A percentile compares a stretch with the other conserved stretches of the same genome.
These are phyloP conservation scores for Guillardia theta DNA, from an alignment of 78 protist genomes.

Conservation along the genomic window DNA sequence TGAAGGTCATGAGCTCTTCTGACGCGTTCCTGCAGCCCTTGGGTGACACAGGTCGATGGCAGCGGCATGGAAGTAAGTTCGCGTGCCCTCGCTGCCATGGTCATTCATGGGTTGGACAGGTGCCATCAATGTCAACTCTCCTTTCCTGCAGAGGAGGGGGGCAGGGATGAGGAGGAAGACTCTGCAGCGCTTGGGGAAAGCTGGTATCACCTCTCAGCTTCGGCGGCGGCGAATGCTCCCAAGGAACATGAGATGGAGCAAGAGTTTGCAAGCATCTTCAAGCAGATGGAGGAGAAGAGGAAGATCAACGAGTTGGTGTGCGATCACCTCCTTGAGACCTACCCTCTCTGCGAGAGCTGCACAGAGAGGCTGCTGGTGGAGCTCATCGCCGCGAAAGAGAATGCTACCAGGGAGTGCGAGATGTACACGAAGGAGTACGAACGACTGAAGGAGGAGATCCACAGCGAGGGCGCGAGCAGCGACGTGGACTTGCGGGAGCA, in stretches of 20 bases:
- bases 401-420: neutral
- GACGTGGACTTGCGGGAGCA: neutral
- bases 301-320: neutral
- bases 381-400: neutral
- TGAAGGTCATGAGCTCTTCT: no score
- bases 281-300: neutral
- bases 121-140: neutral
- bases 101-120: no score
- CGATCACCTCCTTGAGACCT: neutral
- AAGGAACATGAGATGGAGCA: neutral
- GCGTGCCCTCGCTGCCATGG: no score
- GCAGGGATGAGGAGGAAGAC: neutral
- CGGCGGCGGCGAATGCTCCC: neutral
- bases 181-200: neutral
- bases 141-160: neutral
- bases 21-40: no score
- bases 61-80: no score
- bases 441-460: neutral
- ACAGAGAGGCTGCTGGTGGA: neutral
- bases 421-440: neutral
- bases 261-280: neutral
- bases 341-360: neutral
- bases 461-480: neutral
- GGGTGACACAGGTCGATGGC: no score
- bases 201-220: neutral